Evolutionary conservation across 1,139 yeast species (phyloP), one percentile per base, ranked within the genome.

Genomic region (Keqinozyma sinolaborantium): DNA sequence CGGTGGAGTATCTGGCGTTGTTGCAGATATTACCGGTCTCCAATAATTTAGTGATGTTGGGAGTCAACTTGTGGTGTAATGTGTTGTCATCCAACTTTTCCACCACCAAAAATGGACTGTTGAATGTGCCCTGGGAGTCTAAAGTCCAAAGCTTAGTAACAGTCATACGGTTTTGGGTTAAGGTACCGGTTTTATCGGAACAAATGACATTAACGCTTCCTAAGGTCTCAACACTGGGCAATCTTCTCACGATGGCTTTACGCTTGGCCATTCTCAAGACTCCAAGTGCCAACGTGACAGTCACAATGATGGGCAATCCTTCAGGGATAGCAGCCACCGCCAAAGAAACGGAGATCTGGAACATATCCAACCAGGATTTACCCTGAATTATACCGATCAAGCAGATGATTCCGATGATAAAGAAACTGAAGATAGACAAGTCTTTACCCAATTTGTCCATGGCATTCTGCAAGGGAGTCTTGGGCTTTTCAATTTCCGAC

Each of bases 251-350:
- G 50, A 92, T 92, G 3, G 97, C 97, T 50, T 83, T 83, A 45
- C 88, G 81, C 33, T 78, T 79, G 4, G 97, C 97, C 97, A 92
- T 92, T 60, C 97, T 73, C 46, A 90, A 70, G 25, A 92, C 97
- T 28, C 97, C 97, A 26, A 92, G 70, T 0, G 98, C 97, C 44
- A 92, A 68, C 0, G 97, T 92, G 4, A 92, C 97, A 4, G 97
- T 90, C 27, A 92, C 97, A 53, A 92, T 90, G 49, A 92, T 90
- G 0, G 97, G 97, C 43, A 92, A 72, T 35, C 97, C 97, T 60
- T 92, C 98, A 3, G 98, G 98, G 45, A 92, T 90, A 2, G 97
- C 97, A 30, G 98, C 98, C 10, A 92, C 97, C 1, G 97, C 97
- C 41, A 92, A 70, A 3, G 96, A 87, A 8, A 92, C 97, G 2